phyloP scores from a whole-genome alignment of 2,329 filamentous ascomycete species.

The Trichoderma atroviride region DNA sequence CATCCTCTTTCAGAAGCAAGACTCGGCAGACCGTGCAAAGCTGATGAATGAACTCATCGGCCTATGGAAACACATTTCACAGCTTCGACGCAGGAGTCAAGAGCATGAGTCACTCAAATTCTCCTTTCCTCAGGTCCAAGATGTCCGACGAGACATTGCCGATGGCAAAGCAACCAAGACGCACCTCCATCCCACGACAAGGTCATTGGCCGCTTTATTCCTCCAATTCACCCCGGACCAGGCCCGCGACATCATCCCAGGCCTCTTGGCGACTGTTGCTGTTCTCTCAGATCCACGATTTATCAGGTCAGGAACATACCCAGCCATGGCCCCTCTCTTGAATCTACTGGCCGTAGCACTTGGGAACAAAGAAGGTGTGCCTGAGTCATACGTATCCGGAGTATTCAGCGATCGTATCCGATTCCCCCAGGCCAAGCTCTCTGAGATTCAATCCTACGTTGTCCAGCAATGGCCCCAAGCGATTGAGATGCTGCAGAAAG shows the following conservation, averaged over 20 bases:
- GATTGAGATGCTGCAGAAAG: constrained; percentile 32
- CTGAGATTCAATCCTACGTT: constrained; percentile 35
- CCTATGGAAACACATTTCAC: constrained; percentile 44
- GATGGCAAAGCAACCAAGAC: constrained; percentile 7
- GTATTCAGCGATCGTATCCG: constrained; percentile 29
- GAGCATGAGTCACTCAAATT: constrained; percentile 32
- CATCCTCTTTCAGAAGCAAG: constrained; percentile 29
- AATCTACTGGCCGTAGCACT: constrained; percentile 32
- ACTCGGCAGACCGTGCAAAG: constrained; percentile 26
- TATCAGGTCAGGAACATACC: constrained; percentile 24
- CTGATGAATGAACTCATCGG: constrained; percentile 38
- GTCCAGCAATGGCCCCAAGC: constrained; percentile 36
- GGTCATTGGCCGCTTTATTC: constrained; percentile 38
- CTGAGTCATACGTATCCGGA: constrained; percentile 29
- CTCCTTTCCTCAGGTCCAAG: constrained; percentile 37
- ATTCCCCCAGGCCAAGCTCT: constrained; percentile 30
- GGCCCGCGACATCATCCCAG: constrained; percentile 36
- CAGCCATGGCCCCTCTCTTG: constrained; percentile 37
- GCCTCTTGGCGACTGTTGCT: constrained; percentile 39
- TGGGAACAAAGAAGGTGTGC: constrained; percentile 31
- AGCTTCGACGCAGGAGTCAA: constrained; percentile 39
- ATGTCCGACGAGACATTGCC: constrained; percentile 33
- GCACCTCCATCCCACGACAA: constrained; percentile 26
- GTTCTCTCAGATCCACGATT: constrained; percentile 37
- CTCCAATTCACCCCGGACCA: constrained; percentile 36